Base-by-base conservation (phyloP, 164 flowering plant species). In the Cinnamomum micranthum region DNA sequence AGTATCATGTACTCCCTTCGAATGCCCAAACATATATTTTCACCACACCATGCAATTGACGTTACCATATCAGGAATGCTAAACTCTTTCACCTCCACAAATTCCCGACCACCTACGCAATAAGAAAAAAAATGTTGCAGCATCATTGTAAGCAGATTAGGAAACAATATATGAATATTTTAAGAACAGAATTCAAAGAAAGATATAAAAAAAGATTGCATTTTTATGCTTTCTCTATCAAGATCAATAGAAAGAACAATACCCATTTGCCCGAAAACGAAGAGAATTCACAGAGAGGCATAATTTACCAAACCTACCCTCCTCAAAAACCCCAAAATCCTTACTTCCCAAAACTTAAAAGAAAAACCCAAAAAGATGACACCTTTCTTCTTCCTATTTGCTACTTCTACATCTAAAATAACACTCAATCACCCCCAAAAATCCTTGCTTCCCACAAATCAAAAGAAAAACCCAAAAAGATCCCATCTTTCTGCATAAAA, bases 31-130 rank as follows among this genome's bases (percentile, higher is more conserved):
- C 99, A 96, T 75, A 96, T 91, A 80, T 96, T 96, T 75, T 94
- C 99, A 51, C 99, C 97, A 79, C 98, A 94, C 99, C 99, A 96
- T 58, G 95, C 74, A 92, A 96, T 91, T 25, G 98, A 92, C 80
- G 94, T 96, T 69, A 96, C 95, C 14, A 82, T 71, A 78, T 96
- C 99, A 1, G 98, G 97, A 74, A 96, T 89, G 6, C 91, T 90
- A 86, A 88, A 94, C 59, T 96, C 99, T 83, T 94, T 94, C 77
- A 96, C 95, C 89, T 96, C 99, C 76, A 94, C 98, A 80, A 96
- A 94, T 25, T 95, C 97, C 23, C 97, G n/a, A 10, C 97, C 98
- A n/a, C 94, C 99, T 96, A 77, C 63, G 74, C 62, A 82, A 74
- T 22, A 27, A 35, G 17, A 23, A 70, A n/a, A 76, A 24, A 58